Evolutionary conservation across 176 grass and related monocot genomes (phyloP).

Genomic region (Avena atlantica): DNA sequence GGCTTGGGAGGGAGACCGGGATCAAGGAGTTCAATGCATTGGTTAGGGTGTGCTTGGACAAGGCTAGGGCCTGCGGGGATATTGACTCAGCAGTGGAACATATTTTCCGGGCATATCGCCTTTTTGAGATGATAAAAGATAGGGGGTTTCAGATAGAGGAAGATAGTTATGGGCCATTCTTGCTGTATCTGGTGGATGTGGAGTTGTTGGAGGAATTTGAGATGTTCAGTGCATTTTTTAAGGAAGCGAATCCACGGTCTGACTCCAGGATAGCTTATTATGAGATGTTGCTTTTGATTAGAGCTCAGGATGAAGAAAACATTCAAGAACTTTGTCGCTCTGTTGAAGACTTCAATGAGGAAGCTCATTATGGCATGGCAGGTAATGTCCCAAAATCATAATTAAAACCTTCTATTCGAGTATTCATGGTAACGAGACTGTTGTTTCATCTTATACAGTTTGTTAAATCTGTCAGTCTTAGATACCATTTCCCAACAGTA

Average conservation of each 20-base stretch:
- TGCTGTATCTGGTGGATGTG: conserved; percentile 76
- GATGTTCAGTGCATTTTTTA: conserved; percentile 69
- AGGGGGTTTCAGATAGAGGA: conserved; percentile 72
- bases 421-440: conserved; percentile 23
- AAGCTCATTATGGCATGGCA: conserved; percentile 61
- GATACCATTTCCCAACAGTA: conserved; percentile 21
- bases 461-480: conserved; percentile 20
- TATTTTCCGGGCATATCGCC: conserved; percentile 57
- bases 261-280: conserved; percentile 79
- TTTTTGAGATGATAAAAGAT: conserved; percentile 69
- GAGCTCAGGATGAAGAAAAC: conserved; percentile 67
- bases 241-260: conserved; percentile 61
- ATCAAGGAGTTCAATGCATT: conserved; percentile 76
- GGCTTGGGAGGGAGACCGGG: conserved; percentile 77
- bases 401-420: neutral
- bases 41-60: conserved; percentile 61
- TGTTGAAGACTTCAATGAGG: conserved; percentile 46
- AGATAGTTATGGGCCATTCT: conserved; percentile 68
- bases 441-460: conserved; percentile 33
- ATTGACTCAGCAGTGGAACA: conserved; percentile 65
- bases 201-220: conserved; percentile 72
- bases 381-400: conserved; percentile 53
- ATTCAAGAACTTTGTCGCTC: conserved; percentile 62
- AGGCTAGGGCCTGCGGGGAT: conserved; percentile 57
- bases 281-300: conserved; percentile 85